Base-by-base conservation (phyloP, 352 stramenopile genomes). In the Sclerospora graminicola region DNA sequence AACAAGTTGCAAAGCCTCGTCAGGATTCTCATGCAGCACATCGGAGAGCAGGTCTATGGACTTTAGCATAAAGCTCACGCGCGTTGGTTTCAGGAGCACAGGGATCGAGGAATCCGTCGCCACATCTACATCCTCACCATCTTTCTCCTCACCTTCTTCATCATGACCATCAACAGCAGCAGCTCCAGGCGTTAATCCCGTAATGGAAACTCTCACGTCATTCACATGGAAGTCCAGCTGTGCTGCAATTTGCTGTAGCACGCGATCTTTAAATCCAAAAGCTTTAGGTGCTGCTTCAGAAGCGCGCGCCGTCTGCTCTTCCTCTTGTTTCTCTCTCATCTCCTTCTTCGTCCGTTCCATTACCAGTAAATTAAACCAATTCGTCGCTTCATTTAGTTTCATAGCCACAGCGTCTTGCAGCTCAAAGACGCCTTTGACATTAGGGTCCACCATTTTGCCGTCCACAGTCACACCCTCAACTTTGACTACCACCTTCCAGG, bases 241-340 rank as follows among this genome's bases (percentile, higher is more conserved):
- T 2, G 69, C 66, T n/a, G 73, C 60, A 14, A 82, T 57, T 28
- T 71, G 52, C 47, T 84, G 71, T 15, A 84, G 38, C 19, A 82
- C 66, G 21, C 71, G 71, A 41, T 84, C 71, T 21, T 82, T 80
- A 27, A 81, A 82, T 8, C 59, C 62, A 34, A 77, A 83, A 13
- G 44, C 34, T 24, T 63, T 71, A 2, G 52, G 27, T 8, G 47
- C 26, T 8, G 43, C 26, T 32, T 41, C 48, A 8, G 44, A 31
- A 9, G 18, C 13, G 28, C 2, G 42, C 15, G 24, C 44, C 43
- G 48, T 34, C 14, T 26, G 14, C 21, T 45, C 45, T 43, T 58
- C 36, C 26, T 59, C 54, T 21, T 63, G 60, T 32, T 65, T 55
- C 45, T 63, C 40, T 16, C 60, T 42, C 8, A 59, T 24, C 35